Base-by-base conservation (phyloP, 495 filamentous ascomycete species). In the Talaromyces adpressus region DNA sequence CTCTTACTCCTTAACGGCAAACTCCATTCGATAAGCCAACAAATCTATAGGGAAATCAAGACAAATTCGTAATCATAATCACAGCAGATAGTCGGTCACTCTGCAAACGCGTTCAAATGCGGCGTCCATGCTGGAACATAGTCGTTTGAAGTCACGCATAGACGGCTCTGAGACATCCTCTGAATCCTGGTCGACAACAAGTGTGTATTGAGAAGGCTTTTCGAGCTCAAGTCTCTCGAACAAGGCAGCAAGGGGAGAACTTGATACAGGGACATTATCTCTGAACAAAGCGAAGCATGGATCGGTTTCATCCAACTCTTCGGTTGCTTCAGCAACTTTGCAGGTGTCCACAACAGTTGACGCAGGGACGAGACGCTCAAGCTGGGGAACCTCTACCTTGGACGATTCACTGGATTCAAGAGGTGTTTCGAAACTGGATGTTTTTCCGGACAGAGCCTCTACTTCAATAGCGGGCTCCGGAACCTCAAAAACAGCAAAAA, bases 401-500 rank as follows among this genome's bases (percentile, higher is more conserved):
- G 72, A 64, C 20, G 73, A 68, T 65, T 79, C 73, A 30, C 73
- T 71, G 27, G 73, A 53, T 58, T 47, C 67, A 18, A 20, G 5
- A 4, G 72, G 65, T 12, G 68, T 57, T 22, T 62, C 68, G n/a
- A 83, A 77, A 63, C 74, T 75, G 8, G 81, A 79, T 1, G 81
- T 72, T 77, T 94, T 93, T 66, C 90, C 88, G 36, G 85, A 86
- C 7, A 94, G 77, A 49, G 79, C 67, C 52, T 81, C 78, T 0
- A 80, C 71, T 62, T 93, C 88, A 45, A 88, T 69, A n/a, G 89
- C 88, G 3, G 87, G 83, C 65, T 88, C 81, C 11, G 91, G 90
- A 18, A 95, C 80, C 54, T 89, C 85, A 18, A 89, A 73, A n/a
- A 96, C 86, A 58, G 91, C 84, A 67, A 87, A 97, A 51, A 96